Evolutionary conservation across 164 flowering plant genomes (phyloP).

Genomic region (Nymphaea colorata): DNA sequence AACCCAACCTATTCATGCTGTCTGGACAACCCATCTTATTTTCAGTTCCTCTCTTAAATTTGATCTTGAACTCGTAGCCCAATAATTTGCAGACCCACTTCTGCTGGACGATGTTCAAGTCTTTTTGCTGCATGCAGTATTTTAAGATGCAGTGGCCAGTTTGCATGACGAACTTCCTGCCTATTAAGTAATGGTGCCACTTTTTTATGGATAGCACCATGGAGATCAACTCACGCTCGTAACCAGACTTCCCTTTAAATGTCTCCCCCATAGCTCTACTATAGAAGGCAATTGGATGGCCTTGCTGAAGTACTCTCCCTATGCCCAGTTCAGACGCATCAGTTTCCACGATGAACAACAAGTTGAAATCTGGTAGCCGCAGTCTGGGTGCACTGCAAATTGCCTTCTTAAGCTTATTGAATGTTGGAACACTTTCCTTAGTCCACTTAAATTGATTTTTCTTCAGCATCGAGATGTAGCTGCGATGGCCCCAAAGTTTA

Average conservation of each 20-base stretch:
- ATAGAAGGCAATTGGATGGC: too few relatives aligned
- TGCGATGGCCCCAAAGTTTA: too few relatives aligned
- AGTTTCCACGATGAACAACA: too few relatives aligned
- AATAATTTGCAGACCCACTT: constrained; percentile 1
- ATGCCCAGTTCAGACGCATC: too few relatives aligned
- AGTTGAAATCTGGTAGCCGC: too few relatives aligned
- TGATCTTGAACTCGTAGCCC: not conserved
- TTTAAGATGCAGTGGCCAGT: not conserved
- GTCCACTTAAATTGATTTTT: too few relatives aligned
- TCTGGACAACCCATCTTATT: not conserved
- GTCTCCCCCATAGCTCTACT: too few relatives aligned
- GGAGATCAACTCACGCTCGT: not conserved
- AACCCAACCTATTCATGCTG: too few relatives aligned
- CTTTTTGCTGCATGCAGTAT: not conserved
- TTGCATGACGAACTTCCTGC: not conserved
- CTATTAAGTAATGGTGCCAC: not conserved
- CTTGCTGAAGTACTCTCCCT: not conserved
- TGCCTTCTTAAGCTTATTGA: too few relatives aligned
- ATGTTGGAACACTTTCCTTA: too few relatives aligned
- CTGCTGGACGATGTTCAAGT: not conserved
- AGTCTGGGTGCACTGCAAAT: too few relatives aligned
- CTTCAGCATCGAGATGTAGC: too few relatives aligned
- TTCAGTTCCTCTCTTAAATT: not conserved
- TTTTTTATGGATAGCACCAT: not conserved
- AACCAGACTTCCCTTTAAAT: not conserved